These are phyloP conservation scores for Trichoderma erinaceum DNA, from an alignment of 495 filamentous ascomycete species.

Conservation along the genomic window DNA sequence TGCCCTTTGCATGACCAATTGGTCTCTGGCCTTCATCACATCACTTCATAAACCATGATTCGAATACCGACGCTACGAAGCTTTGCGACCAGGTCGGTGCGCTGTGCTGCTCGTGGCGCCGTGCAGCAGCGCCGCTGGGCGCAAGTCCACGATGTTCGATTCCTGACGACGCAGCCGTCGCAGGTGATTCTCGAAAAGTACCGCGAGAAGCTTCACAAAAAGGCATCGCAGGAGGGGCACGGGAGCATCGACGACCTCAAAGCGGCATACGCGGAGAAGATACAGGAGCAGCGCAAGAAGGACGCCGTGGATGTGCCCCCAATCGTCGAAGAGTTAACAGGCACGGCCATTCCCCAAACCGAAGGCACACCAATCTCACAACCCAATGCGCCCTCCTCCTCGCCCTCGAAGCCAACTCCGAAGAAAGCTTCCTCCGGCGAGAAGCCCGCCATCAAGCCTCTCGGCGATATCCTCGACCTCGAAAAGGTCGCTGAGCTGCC, in stretches of 20 bases:
- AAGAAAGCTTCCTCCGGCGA: slow-evolving; percentile 22
- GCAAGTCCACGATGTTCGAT: slow-evolving; percentile 85
- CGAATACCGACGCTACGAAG: not conserved
- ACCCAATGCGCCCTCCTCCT: slow-evolving; percentile 23
- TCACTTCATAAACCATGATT: not conserved
- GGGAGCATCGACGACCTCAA: slow-evolving; percentile 68
- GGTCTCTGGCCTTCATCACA: not conserved
- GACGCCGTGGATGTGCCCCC: slow-evolving; percentile 33
- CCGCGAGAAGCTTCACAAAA: slow-evolving; percentile 73
- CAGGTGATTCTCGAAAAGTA: slow-evolving; percentile 76
- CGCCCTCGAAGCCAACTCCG: slow-evolving; percentile 23
- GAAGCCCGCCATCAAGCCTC: slow-evolving; percentile 63
- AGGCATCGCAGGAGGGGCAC: slow-evolving; percentile 75
- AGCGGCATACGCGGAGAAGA: slow-evolving; percentile 76
- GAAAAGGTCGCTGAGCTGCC: slow-evolving; percentile 67
- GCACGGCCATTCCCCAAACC: slow-evolving; percentile 26
- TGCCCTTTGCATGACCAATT: not conserved
- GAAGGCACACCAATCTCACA: slow-evolving; percentile 16
- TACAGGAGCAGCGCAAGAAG: slow-evolving; percentile 56
- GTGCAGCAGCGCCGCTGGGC: slow-evolving; percentile 74
- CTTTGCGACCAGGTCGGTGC: slow-evolving; percentile 12
- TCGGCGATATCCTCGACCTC: slow-evolving; percentile 78
- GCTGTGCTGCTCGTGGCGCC: slow-evolving; percentile 32
- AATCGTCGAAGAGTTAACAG: slow-evolving; percentile 42
- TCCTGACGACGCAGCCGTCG: slow-evolving; percentile 58